Base-by-base conservation (phyloP, 1,284 basidiomycete genomes). In the Trichosporon ovoides region DNA sequence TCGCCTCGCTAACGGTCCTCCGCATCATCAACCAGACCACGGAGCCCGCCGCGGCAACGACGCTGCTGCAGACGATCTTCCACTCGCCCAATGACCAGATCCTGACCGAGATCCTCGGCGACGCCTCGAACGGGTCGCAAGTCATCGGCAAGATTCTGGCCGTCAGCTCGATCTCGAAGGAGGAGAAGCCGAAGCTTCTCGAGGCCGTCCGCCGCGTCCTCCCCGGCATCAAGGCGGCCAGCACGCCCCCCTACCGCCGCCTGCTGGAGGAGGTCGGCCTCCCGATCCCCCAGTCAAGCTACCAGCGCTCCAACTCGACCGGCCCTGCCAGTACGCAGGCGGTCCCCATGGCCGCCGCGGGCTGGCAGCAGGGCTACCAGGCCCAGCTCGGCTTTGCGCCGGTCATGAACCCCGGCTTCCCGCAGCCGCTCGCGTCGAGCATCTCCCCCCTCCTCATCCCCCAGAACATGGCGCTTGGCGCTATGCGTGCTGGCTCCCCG, bases 41-140 rank as follows among this genome's bases (percentile, higher is more conserved):
- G 34, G 91, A 94, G 73, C 86, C 87, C 0, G 84, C 87, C 48
- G 93, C 91, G 12, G 83, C 80, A 57, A 85, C 88, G 68, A 86
- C 66, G 10, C 67, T 94, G 53, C 85, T 92, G 52, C 85, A 89
- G 56, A 87, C 89, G 2, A 78, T 95, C 66, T 94, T 94, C 81
- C 84, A 83, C 35, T 94, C 91, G 1, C 85, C 86, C 2, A 84
- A 85, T 16, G 90, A 95, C 71, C 87, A 90, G 68, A 87, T 94
- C 38, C 81, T 98, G 46, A 92, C 90, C 16, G 94, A 98, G 71
- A 88, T 98, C 38, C 81, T 98, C 60, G 87, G 87, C 52, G 93
- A 96, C 75, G 92, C 96, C 78, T 89, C 94, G 58, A 97, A 98
- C 72, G 95, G 95, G 18, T 87, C 91, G 52, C 87, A 92, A 33